phyloP scores from a whole-genome alignment of 352 stramenopile genomes.

The Thalassiosira hispida region DNA sequence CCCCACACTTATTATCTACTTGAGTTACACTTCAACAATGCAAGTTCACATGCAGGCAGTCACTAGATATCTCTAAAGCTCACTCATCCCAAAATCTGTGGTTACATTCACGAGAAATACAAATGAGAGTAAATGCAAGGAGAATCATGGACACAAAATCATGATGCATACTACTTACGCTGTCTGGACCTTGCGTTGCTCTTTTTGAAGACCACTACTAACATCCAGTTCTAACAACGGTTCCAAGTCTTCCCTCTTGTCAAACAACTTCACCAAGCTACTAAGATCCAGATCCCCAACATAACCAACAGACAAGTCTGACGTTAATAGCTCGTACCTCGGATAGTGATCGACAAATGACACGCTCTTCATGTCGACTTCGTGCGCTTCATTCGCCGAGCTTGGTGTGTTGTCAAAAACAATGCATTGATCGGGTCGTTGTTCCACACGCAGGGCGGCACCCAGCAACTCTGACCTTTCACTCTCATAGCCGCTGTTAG shows the following conservation, averaged over 20 bases:
- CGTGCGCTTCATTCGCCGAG: slow-evolving; percentile 58
- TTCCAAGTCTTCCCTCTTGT: slow-evolving; percentile 37
- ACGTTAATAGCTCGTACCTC: slow-evolving; percentile 70
- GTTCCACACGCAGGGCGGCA: slow-evolving; percentile 61
- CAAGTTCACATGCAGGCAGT: no score
- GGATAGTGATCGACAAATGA: slow-evolving; percentile 67
- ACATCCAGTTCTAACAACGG: slow-evolving; percentile 40
- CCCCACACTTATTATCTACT: no score
- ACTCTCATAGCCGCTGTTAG: slow-evolving; percentile 48
- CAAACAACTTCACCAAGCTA: slow-evolving; percentile 24
- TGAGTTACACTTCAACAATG: no score
- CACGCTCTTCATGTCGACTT: slow-evolving; percentile 76
- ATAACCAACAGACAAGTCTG: slow-evolving; percentile 60
- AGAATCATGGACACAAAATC: background rate
- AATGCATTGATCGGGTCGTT: slow-evolving; percentile 75
- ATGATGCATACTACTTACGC: slow-evolving; percentile 10
- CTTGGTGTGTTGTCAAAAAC: slow-evolving; percentile 73
- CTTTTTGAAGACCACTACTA: slow-evolving; percentile 35
- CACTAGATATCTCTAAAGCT: background rate
- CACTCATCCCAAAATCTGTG: slow-evolving; percentile 19
- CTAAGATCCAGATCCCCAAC: slow-evolving; percentile 67
- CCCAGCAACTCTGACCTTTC: slow-evolving; percentile 71
- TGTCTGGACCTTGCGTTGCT: slow-evolving; percentile 35
- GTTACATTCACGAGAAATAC: background rate
- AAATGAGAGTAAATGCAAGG: background rate